These are phyloP conservation scores for Oryza punctata DNA, from an alignment of 176 grass and related monocot species.

Conservation along the genomic window DNA sequence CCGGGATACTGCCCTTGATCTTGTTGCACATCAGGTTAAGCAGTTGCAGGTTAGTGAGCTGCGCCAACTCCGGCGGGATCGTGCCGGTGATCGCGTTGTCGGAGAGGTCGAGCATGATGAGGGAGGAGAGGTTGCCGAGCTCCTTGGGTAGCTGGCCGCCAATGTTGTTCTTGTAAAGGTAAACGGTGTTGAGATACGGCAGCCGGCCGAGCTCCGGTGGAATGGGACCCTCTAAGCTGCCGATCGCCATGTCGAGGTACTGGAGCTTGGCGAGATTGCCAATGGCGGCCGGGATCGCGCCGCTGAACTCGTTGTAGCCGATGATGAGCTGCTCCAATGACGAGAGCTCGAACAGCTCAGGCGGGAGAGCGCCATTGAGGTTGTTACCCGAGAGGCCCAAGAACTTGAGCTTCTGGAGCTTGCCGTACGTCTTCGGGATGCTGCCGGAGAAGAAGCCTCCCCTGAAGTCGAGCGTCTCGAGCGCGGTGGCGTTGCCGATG, in stretches of 20 bases:
- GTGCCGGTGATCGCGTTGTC: slow-evolving; percentile 75
- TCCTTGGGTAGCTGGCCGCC: slow-evolving; percentile 77
- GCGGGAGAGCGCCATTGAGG: slow-evolving; percentile 69
- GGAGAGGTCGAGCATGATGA: slow-evolving; percentile 87
- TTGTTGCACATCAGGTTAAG: slow-evolving; percentile 98
- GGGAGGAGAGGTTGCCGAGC: slow-evolving; percentile 63
- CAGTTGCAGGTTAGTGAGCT: slow-evolving; percentile 72
- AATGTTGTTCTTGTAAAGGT: slow-evolving; percentile 85
- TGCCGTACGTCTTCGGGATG: slow-evolving; percentile 65
- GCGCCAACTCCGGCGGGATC: slow-evolving; percentile 69
- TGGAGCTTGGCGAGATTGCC: slow-evolving; percentile 74
- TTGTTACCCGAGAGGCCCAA: slow-evolving; percentile 94
- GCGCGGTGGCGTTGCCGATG: slow-evolving; percentile 54
- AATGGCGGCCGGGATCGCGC: slow-evolving; percentile 68
- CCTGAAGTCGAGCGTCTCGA: slow-evolving; percentile 75
- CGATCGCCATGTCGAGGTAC: slow-evolving; percentile 93
- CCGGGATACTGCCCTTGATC: slow-evolving; percentile 75
- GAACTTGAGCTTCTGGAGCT: slow-evolving; percentile 80
- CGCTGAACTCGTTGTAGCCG: slow-evolving; percentile 86
- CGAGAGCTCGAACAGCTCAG: slow-evolving; percentile 66
- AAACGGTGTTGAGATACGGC: slow-evolving; percentile 59
- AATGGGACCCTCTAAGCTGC: slow-evolving; percentile 65
- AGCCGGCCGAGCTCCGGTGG: slow-evolving; percentile 72
- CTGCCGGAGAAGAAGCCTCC: slow-evolving; percentile 83
- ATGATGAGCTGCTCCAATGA: slow-evolving; percentile 89